A percentile compares a stretch with the other conserved stretches of the same genome.
Evolutionary conservation across 1,139 yeast genomes (phyloP).

Genomic region (Suhomyces kunorum): DNA sequence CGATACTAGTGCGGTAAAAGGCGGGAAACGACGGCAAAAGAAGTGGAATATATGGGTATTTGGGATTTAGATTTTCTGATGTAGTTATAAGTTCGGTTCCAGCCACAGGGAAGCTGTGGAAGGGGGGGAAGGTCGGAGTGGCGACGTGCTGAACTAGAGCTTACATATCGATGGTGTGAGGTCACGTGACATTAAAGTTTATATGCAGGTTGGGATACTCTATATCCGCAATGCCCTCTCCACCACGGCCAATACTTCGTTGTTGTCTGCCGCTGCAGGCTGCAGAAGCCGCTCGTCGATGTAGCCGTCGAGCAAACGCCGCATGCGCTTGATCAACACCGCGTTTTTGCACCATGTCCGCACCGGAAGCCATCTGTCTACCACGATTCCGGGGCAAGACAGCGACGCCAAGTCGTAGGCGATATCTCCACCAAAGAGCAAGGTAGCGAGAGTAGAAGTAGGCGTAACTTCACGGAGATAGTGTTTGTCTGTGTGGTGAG

Average conservation of each 20-base stretch:
- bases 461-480: constrained; percentile 81
- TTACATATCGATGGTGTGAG: background rate
- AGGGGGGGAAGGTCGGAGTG: background rate
- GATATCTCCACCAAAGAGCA: constrained; percentile 79
- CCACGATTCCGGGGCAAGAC: constrained; percentile 22
- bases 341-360: constrained; percentile 93
- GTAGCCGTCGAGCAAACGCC: constrained; percentile 64
- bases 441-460: constrained; percentile 63
- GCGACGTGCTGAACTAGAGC: background rate
- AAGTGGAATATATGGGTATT: too few species aligned
- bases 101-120: background rate
- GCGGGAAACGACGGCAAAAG: background rate
- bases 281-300: constrained; percentile 53
- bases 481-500: constrained; percentile 65
- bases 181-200: background rate
- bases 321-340: constrained; percentile 70
- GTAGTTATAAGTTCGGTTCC: too few species aligned
- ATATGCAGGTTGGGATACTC: background rate
- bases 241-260: constrained; percentile 15
- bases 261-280: constrained; percentile 20
- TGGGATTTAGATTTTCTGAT: too few species aligned
- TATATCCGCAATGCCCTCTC: constrained; percentile 11
- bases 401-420: constrained; percentile 61
- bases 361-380: constrained; percentile 68
- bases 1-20: background rate